Base-by-base conservation (phyloP, 306 rosid genomes). In the Pyrus pyrifolia region DNA sequence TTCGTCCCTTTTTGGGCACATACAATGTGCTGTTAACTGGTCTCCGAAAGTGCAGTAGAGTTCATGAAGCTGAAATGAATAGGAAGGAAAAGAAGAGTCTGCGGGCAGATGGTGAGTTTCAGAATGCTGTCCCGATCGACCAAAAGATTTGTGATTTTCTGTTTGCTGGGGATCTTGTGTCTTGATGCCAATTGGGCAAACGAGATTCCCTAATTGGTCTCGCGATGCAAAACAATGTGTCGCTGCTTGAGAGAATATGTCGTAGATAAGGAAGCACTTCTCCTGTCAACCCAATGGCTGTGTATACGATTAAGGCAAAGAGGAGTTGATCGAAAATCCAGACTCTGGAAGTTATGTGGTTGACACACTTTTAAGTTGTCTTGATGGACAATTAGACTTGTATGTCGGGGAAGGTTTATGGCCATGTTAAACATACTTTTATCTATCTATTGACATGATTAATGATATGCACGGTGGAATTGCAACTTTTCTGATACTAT, bases 131-230 rank as follows among this genome's bases (percentile, higher is more conserved):
- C 55, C 67, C 80, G 59, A 44, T 76, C 19, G 91, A 86, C 67
- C 88, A 89, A 84, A 87, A 83, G 81, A 87, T 91, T 45, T 93
- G 97, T 61, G 80, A 93, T 74, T 86, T 91, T 74, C 67, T 93
- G 67, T 93, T 89, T 83, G 82, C 87, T 44, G 83, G 77, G 81
- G 73, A 57, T 31, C 52, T 45, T 44, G 70, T 66, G 8, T 66
- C 29, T 19, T 35, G 70, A 66, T 66, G 38, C 18, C 17, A 80
- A 84, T 73, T 71, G 76, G 52, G 78, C 80, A 77, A 42, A 49
- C 73, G 81, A 78, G 70, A 69, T 46, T 80, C 74, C 49, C 72
- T 57, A 27, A 69, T 74, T 46, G 60, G 72, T 76, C 22, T 8
- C 2, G 27, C 22, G 5, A n/a, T 66, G 46, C 25, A 66, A 64